These are phyloP conservation scores for Sistotremastrum niveocremeum DNA, from an alignment of 768 basidiomycete species.

Conservation along the genomic window DNA sequence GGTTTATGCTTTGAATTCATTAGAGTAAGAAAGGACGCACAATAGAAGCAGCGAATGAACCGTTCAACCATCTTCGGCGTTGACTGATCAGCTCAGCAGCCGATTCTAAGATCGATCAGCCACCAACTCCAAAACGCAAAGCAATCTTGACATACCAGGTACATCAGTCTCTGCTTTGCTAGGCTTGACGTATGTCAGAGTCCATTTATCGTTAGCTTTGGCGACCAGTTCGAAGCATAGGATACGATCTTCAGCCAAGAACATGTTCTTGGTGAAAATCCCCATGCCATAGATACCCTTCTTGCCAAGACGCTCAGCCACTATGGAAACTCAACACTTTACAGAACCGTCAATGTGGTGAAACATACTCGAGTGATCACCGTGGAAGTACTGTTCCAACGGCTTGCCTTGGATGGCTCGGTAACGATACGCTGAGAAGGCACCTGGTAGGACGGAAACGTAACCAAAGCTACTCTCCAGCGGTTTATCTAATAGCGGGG, in stretches of 20 bases:
- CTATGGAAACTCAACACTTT: conserved; percentile 44
- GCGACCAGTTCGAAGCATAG: conserved; percentile 95
- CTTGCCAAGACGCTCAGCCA: conserved; percentile 81
- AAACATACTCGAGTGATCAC: conserved; percentile 21
- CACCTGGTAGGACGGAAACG: conserved; percentile 88
- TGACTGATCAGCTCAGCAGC: conserved; percentile 90
- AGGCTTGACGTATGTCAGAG: conserved; percentile 84
- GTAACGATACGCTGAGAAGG: conserved; percentile 93
- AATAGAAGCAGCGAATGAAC: conserved; percentile 86
- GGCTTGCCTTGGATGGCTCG: conserved; percentile 85
- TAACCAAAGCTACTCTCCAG: conserved; percentile 94
- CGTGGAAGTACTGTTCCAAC: conserved; percentile 32
- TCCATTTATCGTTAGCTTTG: conserved; percentile 79
- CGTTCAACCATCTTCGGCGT: conserved; percentile 92
- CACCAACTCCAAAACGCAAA: not conserved
- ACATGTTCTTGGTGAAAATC: conserved; percentile 93
- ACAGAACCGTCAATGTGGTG: conserved; percentile 63
- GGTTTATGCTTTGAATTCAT: conserved; percentile 1
- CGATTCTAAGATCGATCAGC: conserved; percentile 33
- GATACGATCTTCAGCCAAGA: conserved; percentile 89
- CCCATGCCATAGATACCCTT: conserved; percentile 97
- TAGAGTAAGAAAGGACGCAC: conserved; percentile 30
- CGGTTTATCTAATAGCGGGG: conserved; percentile 56
- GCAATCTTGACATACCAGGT: conserved; percentile 24
- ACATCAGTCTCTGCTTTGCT: conserved; percentile 95